A percentile compares a stretch with the other conserved stretches of the same genome.
Evolutionary conservation across 139 green algal genomes (phyloP).

Genomic region (Astrephomene gubernaculifera): DNA sequence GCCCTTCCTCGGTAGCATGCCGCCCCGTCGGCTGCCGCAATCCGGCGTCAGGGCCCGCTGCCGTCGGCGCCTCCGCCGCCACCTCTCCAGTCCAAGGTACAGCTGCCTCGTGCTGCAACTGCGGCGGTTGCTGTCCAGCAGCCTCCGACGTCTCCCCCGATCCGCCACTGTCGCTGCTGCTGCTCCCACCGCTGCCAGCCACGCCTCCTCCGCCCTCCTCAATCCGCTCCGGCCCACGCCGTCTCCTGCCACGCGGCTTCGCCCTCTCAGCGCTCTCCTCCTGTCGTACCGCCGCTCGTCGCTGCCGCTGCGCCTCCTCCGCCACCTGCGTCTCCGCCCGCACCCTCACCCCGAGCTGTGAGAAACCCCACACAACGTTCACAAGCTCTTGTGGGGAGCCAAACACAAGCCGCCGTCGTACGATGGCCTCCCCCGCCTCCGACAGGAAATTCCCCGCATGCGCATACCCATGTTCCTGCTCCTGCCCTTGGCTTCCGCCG

Average conservation of each 20-base stretch:
- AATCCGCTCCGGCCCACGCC: neutral
- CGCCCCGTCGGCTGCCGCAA: too few relatives aligned
- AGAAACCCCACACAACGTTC: slow-evolving; percentile 23
- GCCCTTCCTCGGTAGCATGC: neutral
- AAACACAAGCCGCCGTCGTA: neutral
- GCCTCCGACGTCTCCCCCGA: too few relatives aligned
- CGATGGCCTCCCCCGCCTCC: slow-evolving; percentile 1
- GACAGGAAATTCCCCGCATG: neutral
- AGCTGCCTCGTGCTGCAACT: too few relatives aligned
- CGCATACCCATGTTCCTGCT: too few relatives aligned
- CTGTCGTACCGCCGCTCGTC: neutral
- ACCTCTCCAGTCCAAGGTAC: too few relatives aligned
- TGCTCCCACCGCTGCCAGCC: neutral
- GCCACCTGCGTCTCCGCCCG: neutral
- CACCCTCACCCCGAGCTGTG: slow-evolving; percentile 9
- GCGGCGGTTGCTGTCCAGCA: too few relatives aligned
- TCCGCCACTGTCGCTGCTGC: too few relatives aligned
- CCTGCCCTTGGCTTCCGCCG: too few relatives aligned
- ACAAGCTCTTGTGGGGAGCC: slow-evolving; percentile 38
- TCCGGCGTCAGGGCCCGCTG: too few relatives aligned
- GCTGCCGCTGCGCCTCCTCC: neutral
- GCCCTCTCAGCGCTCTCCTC: neutral
- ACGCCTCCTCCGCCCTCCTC: neutral
- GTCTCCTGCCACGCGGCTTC: neutral
- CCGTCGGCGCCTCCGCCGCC: too few relatives aligned